Conservation (phyloP, 805 yeast species). For the Starmerella roubikii region DNA sequence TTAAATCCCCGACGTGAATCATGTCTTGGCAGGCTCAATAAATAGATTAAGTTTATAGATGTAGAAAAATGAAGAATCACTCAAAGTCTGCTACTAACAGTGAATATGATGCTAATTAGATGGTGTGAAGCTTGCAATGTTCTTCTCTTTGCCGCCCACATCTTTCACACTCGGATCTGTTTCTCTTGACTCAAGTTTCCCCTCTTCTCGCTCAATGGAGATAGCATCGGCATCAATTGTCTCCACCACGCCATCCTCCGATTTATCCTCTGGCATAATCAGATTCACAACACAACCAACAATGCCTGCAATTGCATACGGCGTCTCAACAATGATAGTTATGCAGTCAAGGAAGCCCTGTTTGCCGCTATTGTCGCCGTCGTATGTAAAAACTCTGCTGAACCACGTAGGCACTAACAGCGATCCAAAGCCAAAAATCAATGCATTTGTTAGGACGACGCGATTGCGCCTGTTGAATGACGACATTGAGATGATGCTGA, state of each 20-base stretch:
- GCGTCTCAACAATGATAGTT: slow-evolving; percentile 55
- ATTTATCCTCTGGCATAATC: slow-evolving; percentile 40
- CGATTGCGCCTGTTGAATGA: slow-evolving; percentile 59
- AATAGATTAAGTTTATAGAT: no score
- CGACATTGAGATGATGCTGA: slow-evolving; percentile 43
- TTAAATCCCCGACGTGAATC: no score
- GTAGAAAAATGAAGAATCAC: no score
- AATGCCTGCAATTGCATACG: slow-evolving; percentile 58
- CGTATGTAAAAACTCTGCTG: slow-evolving; percentile 46
- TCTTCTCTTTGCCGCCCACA: no score
- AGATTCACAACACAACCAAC: slow-evolving; percentile 49
- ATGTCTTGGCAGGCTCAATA: no score
- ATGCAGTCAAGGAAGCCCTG: slow-evolving; percentile 57
- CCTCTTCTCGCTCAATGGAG: no score
- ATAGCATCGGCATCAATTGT: no score
- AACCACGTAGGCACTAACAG: slow-evolving; percentile 56
- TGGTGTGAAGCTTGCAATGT: no score
- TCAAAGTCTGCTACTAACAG: no score
- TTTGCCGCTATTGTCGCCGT: slow-evolving; percentile 43
- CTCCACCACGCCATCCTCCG: slow-evolving; percentile 24
- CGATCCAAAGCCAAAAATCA: slow-evolving; percentile 56
- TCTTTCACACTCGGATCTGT: no score
- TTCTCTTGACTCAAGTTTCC: no score
- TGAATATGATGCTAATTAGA: no score
- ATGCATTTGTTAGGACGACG: slow-evolving; percentile 51